phyloP scores from a whole-genome alignment of 805 yeast species.

The Kregervanrija fluxuum region DNA sequence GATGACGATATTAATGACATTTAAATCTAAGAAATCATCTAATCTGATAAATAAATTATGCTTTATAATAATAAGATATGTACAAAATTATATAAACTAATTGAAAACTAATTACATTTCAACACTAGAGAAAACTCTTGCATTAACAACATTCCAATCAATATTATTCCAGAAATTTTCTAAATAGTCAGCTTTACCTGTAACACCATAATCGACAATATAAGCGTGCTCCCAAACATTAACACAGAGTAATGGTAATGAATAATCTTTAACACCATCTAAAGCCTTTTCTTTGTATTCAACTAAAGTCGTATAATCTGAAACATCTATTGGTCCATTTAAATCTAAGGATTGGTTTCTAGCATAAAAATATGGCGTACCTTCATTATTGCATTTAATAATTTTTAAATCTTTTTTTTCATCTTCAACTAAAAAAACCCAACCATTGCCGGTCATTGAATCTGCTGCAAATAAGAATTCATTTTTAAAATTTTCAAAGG shows the following conservation, averaged over 20 bases:
- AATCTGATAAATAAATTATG: too few relatives aligned
- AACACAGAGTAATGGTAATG: conserved; percentile 68
- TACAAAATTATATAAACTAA: neutral
- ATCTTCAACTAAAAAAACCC: conserved; percentile 66
- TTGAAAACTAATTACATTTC: conserved; percentile 6
- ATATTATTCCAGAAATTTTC: conserved; percentile 70
- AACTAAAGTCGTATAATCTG: conserved; percentile 41
- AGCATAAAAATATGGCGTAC: conserved; percentile 67
- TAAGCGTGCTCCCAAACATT: conserved; percentile 91
- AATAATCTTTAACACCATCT: conserved; percentile 44
- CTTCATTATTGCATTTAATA: conserved; percentile 58
- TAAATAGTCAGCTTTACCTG: conserved; percentile 67
- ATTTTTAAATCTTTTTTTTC: conserved; percentile 51
- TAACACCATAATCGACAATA: conserved; percentile 73
- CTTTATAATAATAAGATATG: too few relatives aligned
- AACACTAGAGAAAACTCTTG: conserved; percentile 23
- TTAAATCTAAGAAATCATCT: neutral
- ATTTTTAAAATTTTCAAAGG: conserved; percentile 43
- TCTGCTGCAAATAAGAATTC: conserved; percentile 46
- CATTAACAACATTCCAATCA: conserved; percentile 75
- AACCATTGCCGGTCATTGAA: conserved; percentile 58
- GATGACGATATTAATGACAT: conserved; percentile 14
- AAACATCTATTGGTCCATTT: conserved; percentile 59
- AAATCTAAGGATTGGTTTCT: conserved; percentile 69
- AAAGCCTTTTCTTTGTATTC: conserved; percentile 24